Percentiles rank a stretch among this genome's conserved stretches.
These are phyloP conservation scores for Microsporum canis DNA, from an alignment of 2,329 filamentous ascomycete species.

Conservation along the genomic window DNA sequence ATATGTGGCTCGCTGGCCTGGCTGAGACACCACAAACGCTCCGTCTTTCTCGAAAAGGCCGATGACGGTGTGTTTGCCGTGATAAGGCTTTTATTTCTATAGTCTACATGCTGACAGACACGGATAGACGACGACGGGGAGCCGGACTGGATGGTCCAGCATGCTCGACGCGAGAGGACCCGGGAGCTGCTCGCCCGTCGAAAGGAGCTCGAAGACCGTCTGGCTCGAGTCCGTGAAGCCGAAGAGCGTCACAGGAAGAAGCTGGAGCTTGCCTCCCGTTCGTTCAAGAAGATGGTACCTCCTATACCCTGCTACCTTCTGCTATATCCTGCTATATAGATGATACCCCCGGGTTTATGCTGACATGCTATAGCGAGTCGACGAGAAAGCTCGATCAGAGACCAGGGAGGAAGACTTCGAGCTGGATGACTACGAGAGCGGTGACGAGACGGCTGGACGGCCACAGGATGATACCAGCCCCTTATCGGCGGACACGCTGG, in stretches of 20 bases:
- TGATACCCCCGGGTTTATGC: neutral
- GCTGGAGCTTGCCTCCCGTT: conserved; percentile 37
- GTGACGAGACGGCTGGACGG: conserved; percentile 37
- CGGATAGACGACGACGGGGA: conserved; percentile 49
- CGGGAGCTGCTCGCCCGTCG: conserved; percentile 55
- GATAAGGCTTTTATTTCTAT: no score
- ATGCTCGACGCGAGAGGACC: conserved; percentile 57
- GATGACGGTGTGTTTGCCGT: conserved; percentile 15
- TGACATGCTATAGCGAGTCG: conserved; percentile 3
- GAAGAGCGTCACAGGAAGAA: conserved; percentile 50
- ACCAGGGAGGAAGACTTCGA: conserved; percentile 41
- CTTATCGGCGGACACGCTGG: conserved; percentile 63
- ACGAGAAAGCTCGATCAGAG: neutral
- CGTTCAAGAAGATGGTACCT: conserved; percentile 36
- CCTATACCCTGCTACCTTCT: neutral
- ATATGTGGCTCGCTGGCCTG: conserved; percentile 84
- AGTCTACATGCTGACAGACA: neutral
- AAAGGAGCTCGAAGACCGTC: conserved; percentile 61
- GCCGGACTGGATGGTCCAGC: conserved; percentile 73
- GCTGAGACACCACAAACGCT: conserved; percentile 70
- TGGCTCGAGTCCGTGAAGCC: conserved; percentile 51
- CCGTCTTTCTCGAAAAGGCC: conserved; percentile 45
- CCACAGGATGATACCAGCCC: conserved; percentile 20
- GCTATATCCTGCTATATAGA: conserved; percentile 2
- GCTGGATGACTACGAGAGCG: conserved; percentile 63